These are phyloP conservation scores for Xylaria sp. DNA, from an alignment of 2,329 filamentous ascomycete species.

Conservation along the genomic window DNA sequence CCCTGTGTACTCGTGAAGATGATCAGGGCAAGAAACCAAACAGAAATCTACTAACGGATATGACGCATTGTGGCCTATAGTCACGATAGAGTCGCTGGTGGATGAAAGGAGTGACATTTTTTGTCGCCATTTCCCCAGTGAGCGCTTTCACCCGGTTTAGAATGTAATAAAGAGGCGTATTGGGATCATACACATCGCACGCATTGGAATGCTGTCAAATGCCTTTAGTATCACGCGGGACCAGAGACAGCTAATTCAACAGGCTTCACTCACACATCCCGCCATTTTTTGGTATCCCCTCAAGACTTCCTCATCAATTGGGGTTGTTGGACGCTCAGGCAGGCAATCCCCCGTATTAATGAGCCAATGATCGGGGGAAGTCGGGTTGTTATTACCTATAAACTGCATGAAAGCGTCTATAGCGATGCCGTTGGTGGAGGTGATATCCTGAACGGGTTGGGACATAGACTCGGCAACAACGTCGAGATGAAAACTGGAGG, in stretches of 20 bases:
- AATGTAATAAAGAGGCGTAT: constrained; percentile 35
- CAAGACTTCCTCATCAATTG: constrained; percentile 26
- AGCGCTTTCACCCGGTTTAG: constrained; percentile 38
- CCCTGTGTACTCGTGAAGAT: neutral
- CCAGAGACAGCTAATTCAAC: neutral
- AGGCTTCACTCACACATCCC: constrained; percentile 30
- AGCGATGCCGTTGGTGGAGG: neutral
- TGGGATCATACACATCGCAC: constrained; percentile 41
- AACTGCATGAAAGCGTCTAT: constrained; percentile 20
- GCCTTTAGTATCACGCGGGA: constrained; percentile 12
- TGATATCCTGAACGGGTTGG: neutral
- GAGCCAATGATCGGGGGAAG: constrained; percentile 25
- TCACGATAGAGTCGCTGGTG: constrained; percentile 39
- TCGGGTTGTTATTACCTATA: constrained; percentile 1
- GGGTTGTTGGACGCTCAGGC: constrained; percentile 21
- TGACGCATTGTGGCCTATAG: constrained; percentile 38
- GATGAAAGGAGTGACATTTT: constrained; percentile 40
- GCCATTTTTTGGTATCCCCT: constrained; percentile 30
- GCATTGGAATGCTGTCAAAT: constrained; percentile 32
- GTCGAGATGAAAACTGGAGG: neutral
- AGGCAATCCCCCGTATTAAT: neutral
- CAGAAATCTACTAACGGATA: constrained; percentile 17
- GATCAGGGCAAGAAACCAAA: neutral
- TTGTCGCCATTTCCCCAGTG: constrained; percentile 33
- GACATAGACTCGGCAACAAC: neutral